phyloP scores from a whole-genome alignment of 768 basidiomycete genomes.

The Leucogyrophana mollusca region DNA sequence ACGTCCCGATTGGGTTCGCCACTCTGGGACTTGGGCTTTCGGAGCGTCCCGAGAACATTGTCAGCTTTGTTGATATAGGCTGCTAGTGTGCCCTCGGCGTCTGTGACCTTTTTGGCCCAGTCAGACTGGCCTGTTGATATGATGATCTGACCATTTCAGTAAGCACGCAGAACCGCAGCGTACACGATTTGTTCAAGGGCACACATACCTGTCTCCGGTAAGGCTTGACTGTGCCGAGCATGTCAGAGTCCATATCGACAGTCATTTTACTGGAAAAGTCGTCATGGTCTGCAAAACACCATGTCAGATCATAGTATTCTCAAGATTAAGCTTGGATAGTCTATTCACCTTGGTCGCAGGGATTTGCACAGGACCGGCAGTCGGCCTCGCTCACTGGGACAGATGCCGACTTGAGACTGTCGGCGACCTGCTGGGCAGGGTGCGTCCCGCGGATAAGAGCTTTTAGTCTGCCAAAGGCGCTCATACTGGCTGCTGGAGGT shows the following conservation, averaged over 20 bases:
- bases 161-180: neutral
- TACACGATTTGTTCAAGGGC: neutral
- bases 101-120: constrained; percentile 82
- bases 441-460: constrained; percentile 13
- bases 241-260: constrained; percentile 73
- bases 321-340: constrained; percentile 26
- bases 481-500: constrained; percentile 15
- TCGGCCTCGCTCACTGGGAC: constrained; percentile 68
- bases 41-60: constrained; percentile 11
- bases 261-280: constrained; percentile 72
- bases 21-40: constrained; percentile 9
- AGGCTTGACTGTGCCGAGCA: constrained; percentile 86
- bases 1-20: constrained; percentile 24
- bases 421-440: constrained; percentile 37
- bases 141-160: constrained; percentile 52
- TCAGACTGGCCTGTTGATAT: constrained; percentile 90
- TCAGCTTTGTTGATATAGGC: constrained; percentile 41
- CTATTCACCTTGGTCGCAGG: constrained; percentile 66
- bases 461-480: constrained; percentile 23
- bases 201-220: constrained; percentile 75
- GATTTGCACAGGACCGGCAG: constrained; percentile 74
- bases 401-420: constrained; percentile 51
- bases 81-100: constrained; percentile 70
- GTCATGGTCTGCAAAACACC: constrained; percentile 54
- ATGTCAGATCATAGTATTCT: constrained; percentile 16